phyloP scores from a whole-genome alignment of 495 filamentous ascomycete species.

The Hypoxylon perforatum region DNA sequence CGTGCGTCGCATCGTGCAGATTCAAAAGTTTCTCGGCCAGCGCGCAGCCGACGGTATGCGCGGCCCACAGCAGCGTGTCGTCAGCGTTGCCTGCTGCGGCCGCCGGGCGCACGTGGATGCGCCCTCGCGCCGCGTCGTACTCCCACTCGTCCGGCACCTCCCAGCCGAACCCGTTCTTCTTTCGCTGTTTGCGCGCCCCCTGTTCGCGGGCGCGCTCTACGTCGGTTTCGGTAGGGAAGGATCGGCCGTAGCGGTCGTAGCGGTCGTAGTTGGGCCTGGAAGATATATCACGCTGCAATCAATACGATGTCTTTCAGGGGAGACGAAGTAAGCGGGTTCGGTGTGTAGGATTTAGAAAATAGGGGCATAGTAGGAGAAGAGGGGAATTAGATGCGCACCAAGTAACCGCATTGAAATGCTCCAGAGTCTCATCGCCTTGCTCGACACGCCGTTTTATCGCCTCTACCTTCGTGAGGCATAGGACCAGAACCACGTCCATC shows the following conservation, averaged over 20 bases:
- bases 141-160: too few relatives aligned
- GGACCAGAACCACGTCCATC: conserved; percentile 4
- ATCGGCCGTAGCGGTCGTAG: conserved; percentile 16
- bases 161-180: too few relatives aligned
- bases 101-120: too few relatives aligned
- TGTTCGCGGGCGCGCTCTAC: neutral
- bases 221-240: conserved; percentile 2
- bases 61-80: conserved; percentile 19
- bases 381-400: conserved; percentile 4
- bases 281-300: too few relatives aligned
- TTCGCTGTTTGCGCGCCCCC: neutral
- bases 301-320: too few relatives aligned
- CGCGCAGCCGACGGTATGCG: conserved; percentile 8
- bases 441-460: neutral
- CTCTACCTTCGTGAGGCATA: neutral
- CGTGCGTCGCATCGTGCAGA: too few relatives aligned
- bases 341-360: neutral
- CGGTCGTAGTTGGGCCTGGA: conserved; percentile 25
- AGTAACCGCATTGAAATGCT: conserved; percentile 18
- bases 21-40: neutral
- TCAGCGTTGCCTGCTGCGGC: conserved; percentile 2
- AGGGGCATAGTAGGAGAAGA: neutral
- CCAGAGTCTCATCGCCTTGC: neutral
- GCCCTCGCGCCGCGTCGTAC: too few relatives aligned
- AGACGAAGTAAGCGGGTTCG: too few relatives aligned